Conservation (phyloP, 148 eudicot genomes). For the Camellia lanceoleosa region DNA sequence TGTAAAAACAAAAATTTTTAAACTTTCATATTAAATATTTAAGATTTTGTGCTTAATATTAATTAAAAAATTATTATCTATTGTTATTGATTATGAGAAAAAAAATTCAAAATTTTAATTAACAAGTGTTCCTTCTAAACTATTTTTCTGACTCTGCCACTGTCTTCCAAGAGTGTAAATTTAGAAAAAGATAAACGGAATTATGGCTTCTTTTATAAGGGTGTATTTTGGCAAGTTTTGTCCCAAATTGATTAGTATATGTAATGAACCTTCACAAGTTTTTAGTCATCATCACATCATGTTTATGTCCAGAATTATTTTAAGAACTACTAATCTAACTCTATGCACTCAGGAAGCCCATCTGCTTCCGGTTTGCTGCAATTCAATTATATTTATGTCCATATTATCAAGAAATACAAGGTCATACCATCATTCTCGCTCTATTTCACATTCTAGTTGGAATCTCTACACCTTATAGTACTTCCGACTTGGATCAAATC, state of each 20-base stretch:
- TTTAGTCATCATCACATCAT: not conserved
- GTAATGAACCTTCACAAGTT: not conserved
- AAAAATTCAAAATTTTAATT: too few relatives aligned
- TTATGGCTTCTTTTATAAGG: not conserved
- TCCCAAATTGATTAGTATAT: not conserved
- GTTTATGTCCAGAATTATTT: not conserved
- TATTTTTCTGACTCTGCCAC: too few relatives aligned
- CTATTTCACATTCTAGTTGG: not conserved
- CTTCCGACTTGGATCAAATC: conserved; percentile 1
- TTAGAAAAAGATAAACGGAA: not conserved
- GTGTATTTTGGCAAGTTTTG: not conserved
- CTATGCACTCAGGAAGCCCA: not conserved
- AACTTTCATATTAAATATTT: too few relatives aligned
- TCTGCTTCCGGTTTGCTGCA: not conserved
- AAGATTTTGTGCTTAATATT: too few relatives aligned
- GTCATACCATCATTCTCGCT: not conserved
- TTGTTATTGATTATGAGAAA: too few relatives aligned
- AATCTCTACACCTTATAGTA: not conserved
- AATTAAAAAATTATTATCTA: too few relatives aligned
- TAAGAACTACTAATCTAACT: not conserved
- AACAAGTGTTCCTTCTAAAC: too few relatives aligned
- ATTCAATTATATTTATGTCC: not conserved
- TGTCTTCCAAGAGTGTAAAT: not conserved
- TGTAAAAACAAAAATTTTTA: too few relatives aligned
- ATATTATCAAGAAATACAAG: not conserved